Evolutionary conservation across 257 asterid species (phyloP).

Genomic region (Solanum habrochaites): DNA sequence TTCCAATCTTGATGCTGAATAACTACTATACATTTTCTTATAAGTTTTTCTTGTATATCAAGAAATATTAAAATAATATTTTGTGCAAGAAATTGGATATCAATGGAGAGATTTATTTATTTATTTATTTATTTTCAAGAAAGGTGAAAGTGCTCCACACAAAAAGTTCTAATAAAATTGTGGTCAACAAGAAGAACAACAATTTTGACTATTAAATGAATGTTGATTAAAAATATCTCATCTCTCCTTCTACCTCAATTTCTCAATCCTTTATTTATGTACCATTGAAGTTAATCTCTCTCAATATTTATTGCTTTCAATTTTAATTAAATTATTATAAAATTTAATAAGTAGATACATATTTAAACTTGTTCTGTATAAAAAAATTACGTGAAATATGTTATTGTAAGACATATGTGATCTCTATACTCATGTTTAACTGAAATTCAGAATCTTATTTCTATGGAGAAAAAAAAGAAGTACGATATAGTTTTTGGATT

Average conservation of each 20-base stretch:
- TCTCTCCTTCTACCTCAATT: neutral
- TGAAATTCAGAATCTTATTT: too few species aligned
- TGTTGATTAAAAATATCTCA: neutral
- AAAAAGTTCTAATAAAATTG: too few species aligned
- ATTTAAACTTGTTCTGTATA: neutral
- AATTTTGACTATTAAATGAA: neutral
- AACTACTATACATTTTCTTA: neutral
- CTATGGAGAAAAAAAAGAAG: too few species aligned
- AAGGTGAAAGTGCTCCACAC: too few species aligned
- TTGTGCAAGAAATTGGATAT: neutral
- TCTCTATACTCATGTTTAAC: neutral
- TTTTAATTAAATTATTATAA: too few species aligned
- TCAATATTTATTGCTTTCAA: too few species aligned
- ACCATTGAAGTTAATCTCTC: neutral
- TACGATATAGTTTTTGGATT: neutral
- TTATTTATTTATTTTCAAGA: too few species aligned
- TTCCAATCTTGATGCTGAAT: constrained; percentile 23
- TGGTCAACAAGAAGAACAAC: neutral
- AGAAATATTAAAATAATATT: neutral
- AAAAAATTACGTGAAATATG: neutral
- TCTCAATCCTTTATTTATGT: neutral
- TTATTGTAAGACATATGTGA: neutral
- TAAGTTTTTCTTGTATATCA: neutral
- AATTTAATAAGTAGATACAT: too few species aligned
- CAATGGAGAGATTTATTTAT: neutral